phyloP scores from a whole-genome alignment of 805 yeast genomes.

The Nakazawaea laoshanensis region DNA sequence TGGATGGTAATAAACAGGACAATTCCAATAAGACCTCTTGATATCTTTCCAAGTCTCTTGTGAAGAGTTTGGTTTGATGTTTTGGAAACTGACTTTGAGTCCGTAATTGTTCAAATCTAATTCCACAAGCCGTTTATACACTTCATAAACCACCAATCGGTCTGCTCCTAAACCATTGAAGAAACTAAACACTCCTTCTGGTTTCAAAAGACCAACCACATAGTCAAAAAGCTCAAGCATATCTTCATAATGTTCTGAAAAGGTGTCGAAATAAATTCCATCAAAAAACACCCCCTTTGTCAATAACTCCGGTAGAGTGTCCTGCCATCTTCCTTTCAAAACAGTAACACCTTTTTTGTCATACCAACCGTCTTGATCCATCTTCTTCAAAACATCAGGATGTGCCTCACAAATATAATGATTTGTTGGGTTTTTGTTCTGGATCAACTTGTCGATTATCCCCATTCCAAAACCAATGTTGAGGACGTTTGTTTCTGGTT shows the following conservation, averaged over 20 bases:
- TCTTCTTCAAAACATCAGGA: conserved; percentile 72
- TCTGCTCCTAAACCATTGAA: conserved; percentile 90
- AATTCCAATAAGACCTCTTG: conserved; percentile 58
- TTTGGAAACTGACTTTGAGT: conserved; percentile 47
- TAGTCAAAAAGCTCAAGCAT: conserved; percentile 80
- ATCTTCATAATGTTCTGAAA: conserved; percentile 84
- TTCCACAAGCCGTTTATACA: conserved; percentile 74
- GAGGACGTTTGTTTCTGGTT: conserved; percentile 40
- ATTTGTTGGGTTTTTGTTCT: conserved; percentile 42
- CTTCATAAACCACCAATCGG: conserved; percentile 67
- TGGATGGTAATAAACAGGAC: conserved; percentile 63
- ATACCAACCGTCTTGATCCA: conserved; percentile 77
- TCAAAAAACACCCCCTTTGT: conserved; percentile 67
- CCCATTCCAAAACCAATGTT: conserved; percentile 98
- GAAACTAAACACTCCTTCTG: conserved; percentile 80
- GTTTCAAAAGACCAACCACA: conserved; percentile 73
- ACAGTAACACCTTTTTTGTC: conserved; percentile 63
- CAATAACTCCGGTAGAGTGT: conserved; percentile 56
- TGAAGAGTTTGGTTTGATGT: conserved; percentile 35
- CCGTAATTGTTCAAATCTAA: conserved; percentile 79
- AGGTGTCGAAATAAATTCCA: conserved; percentile 91
- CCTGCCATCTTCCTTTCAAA: conserved; percentile 92
- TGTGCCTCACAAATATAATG: conserved; percentile 95
- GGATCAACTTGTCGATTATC: conserved; percentile 77
- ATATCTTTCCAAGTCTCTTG: conserved; percentile 47